Evolutionary conservation across 768 basidiomycete species (phyloP), one percentile per base, ranked within the genome.

Genomic region (Mycena rosella): DNA sequence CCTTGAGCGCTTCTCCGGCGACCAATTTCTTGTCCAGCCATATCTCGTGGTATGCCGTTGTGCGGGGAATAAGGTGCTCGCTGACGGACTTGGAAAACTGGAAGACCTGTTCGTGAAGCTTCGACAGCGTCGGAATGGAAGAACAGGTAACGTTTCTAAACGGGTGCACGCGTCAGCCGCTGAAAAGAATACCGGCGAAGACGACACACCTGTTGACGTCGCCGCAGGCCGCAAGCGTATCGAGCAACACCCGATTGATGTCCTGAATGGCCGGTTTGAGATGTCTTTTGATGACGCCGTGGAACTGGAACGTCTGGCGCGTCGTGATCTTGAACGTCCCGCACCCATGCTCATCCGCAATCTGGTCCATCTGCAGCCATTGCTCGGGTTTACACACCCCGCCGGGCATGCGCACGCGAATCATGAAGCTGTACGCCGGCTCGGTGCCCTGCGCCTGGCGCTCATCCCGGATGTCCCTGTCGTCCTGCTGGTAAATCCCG

Each of bases 21-120:
- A 99, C 92, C 73, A 96, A 81, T 83, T 98, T 98, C 84, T 98
- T 96, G 83, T 99, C 96, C 47, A 99, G 85, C 97, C 97, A 99
- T 69, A 99, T 99, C 80, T 99, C 98, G 76, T 98, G 95, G 78
- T 99, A 99, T 7, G 98, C 98, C 5, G 90, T 89, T 6, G 96
- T 98, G 49, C 89, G 86, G 24, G 98, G 98, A 36, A 98, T 85
- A 45, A 99, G 87, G 75, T 94, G 91, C 67, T 90, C 88, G 80
- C 95, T 96, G 75, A 96, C 87, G 64, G 84, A 83, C 74, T 91
- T 95, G 2, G 95, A 87, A 74, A 98, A 98, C 42, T 91, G 86
- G 74, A 89, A 95, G 17, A 96, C 95, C 77, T 92, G 87, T 24
- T 80, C 79, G 80, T 99, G 98, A 32, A 98, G 83, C 67, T 87